Percentiles rank a stretch among this genome's conserved stretches.
Evolutionary conservation across 2,329 filamentous ascomycete genomes (phyloP).

Genomic region (Calonectria ilicicola): DNA sequence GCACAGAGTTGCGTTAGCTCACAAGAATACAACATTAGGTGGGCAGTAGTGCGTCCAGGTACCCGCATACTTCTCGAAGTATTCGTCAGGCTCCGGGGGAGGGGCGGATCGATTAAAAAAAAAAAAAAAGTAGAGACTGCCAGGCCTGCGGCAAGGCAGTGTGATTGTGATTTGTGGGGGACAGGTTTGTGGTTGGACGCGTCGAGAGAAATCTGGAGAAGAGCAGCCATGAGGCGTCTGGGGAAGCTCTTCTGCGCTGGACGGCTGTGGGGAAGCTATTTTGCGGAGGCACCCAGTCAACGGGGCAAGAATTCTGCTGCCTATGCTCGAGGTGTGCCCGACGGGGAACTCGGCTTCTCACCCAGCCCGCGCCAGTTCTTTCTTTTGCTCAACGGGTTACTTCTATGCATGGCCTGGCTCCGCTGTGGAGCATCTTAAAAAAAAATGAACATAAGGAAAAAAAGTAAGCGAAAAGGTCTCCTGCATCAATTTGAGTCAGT

Average conservation of each 20-base stretch:
- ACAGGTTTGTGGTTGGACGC: constrained; percentile 27
- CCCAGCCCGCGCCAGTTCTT: not conserved
- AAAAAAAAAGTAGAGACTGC: too few relatives aligned
- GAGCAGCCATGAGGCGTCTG: constrained; percentile 10
- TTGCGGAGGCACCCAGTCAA: constrained; percentile 19
- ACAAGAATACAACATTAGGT: not conserved
- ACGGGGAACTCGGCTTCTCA: not conserved
- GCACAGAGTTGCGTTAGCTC: not conserved
- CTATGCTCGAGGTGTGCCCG: constrained; percentile 10
- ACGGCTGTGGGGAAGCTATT: constrained; percentile 9
- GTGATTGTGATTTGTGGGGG: constrained; percentile 8
- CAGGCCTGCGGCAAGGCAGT: not conserved
- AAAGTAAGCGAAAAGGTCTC: not conserved
- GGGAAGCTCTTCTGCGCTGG: constrained; percentile 17
- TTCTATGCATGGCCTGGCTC: not conserved
- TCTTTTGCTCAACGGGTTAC: not conserved
- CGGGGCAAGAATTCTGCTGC: constrained; percentile 22
- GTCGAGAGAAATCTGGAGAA: constrained; percentile 18
- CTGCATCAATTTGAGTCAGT: too few relatives aligned
- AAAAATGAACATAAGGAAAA: not conserved
- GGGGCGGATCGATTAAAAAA: not conserved
- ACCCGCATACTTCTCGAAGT: constrained; percentile 12
- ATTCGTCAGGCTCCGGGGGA: not conserved
- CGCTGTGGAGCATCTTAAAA: not conserved
- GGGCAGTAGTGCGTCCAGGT: not conserved